These are phyloP conservation scores for Micromonas pusilla DNA, from an alignment of 139 green algal genomes.

Conservation along the genomic window DNA sequence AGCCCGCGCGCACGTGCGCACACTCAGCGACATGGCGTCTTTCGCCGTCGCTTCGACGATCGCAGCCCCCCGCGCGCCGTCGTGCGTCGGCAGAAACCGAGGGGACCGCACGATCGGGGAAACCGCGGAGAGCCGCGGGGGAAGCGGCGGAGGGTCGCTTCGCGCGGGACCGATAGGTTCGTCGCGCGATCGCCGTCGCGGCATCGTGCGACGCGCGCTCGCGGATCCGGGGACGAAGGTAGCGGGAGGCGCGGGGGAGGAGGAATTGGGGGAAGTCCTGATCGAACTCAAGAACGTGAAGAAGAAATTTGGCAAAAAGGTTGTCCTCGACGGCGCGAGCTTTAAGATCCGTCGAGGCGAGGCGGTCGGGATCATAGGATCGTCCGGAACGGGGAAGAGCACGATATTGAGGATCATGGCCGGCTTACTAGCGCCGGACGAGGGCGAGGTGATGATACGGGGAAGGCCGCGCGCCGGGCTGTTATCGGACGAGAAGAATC, in stretches of 20 bases:
- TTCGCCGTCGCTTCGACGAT: too few species aligned
- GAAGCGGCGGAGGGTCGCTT: too few species aligned
- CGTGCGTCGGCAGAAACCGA: too few species aligned
- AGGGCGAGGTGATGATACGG: conserved; percentile 71
- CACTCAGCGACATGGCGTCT: too few species aligned
- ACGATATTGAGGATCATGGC: conserved; percentile 89
- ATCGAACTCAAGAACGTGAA: conserved; percentile 90
- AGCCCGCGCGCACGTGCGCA: too few species aligned
- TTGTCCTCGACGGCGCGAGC: conserved; percentile 76
- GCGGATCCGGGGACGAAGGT: too few species aligned
- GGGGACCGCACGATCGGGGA: too few species aligned
- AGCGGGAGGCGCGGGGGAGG: not conserved
- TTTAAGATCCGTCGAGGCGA: conserved; percentile 93
- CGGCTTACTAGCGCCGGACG: conserved; percentile 86
- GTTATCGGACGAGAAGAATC: conserved; percentile 10
- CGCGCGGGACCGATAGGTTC: too few species aligned
- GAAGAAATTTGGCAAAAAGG: conserved; percentile 92
- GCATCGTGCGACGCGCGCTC: too few species aligned
- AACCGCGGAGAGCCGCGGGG: too few species aligned
- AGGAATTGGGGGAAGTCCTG: conserved; percentile 60
- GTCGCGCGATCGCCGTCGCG: too few species aligned
- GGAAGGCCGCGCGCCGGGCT: conserved; percentile 53
- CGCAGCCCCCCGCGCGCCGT: too few species aligned
- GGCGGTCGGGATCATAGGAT: conserved; percentile 96
- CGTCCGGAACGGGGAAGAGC: conserved; percentile 92